These are phyloP conservation scores for Linnemannia exigua DNA, from an alignment of 192 early-diverging fungal species.

Conservation along the genomic window DNA sequence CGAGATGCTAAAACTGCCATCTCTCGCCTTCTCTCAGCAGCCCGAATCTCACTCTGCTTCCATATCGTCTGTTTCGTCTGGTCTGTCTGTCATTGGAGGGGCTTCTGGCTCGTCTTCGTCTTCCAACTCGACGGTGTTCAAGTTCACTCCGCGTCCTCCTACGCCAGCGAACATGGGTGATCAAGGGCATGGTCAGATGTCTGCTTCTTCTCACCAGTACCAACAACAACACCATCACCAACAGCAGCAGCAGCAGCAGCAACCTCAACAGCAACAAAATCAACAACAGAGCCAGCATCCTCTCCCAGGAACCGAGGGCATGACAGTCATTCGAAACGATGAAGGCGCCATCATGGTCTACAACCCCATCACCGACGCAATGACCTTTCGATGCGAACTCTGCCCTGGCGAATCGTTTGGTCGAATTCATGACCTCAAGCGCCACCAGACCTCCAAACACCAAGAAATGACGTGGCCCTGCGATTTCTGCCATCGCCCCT, in stretches of 20 bases:
- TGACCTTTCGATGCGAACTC: slow-evolving; percentile 48
- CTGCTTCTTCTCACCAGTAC: not conserved
- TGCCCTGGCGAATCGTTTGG: slow-evolving; percentile 51
- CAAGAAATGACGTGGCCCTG: slow-evolving; percentile 58
- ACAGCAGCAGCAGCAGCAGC: not conserved
- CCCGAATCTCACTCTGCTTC: not conserved
- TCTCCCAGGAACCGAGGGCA: slow-evolving; percentile 34
- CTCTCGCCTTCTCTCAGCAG: not conserved
- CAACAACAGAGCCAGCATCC: not conserved
- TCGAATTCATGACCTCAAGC: slow-evolving; percentile 47
- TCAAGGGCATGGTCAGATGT: not conserved
- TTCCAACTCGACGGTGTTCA: not conserved
- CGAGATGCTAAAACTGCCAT: not conserved
- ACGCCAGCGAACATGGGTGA: not conserved
- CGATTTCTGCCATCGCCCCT: slow-evolving; percentile 52
- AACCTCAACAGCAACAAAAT: not conserved
- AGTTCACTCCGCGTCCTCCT: not conserved
- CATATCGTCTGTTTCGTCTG: not conserved
- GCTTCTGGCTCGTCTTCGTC: not conserved
- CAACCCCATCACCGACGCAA: slow-evolving; percentile 30
- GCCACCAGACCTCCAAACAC: slow-evolving; percentile 53
- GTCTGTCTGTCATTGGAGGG: not conserved
- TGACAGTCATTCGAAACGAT: slow-evolving; percentile 29
- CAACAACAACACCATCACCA: not conserved
- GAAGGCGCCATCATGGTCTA: slow-evolving; percentile 52